Evolutionary conservation across 2,329 filamentous ascomycete species (phyloP).

Genomic region (Penicillium sp.): DNA sequence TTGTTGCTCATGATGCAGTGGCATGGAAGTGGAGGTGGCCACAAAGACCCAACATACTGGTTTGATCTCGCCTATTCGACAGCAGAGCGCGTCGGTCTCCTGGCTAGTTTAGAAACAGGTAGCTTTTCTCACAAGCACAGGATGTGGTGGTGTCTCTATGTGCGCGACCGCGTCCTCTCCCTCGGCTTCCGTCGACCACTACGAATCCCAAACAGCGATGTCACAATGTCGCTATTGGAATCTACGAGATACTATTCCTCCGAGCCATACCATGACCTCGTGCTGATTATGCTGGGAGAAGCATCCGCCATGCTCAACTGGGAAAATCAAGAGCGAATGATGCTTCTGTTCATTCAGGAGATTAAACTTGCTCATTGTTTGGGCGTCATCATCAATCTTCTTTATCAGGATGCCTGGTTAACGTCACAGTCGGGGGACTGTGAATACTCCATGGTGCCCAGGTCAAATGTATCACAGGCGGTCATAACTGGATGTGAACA

Average conservation of each 20-base stretch:
- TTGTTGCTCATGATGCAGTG: slow-evolving; percentile 16
- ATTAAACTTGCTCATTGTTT: slow-evolving; percentile 8
- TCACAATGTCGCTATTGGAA: slow-evolving; percentile 7
- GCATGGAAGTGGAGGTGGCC: slow-evolving; percentile 10
- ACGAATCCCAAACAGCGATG: slow-evolving; percentile 9
- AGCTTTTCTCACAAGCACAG: slow-evolving; percentile 10
- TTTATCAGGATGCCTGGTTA: slow-evolving; percentile 7
- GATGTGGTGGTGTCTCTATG: slow-evolving; percentile 17
- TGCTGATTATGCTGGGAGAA: slow-evolving; percentile 6
- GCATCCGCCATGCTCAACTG: slow-evolving; percentile 7
- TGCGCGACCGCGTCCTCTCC: slow-evolving; percentile 13
- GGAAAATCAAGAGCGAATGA: slow-evolving; percentile 12
- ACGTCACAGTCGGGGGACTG: not conserved
- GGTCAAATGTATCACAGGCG: not conserved
- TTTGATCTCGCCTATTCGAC: slow-evolving; percentile 17
- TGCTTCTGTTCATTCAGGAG: slow-evolving; percentile 9
- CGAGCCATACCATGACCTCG: slow-evolving; percentile 2
- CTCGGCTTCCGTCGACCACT: slow-evolving; percentile 11
- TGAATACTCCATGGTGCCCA: slow-evolving; percentile 1
- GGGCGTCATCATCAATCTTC: slow-evolving; percentile 2
- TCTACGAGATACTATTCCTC: slow-evolving; percentile 11
- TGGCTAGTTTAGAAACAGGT: slow-evolving; percentile 2
- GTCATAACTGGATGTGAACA: slow-evolving; percentile 1
- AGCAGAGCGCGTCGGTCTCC: slow-evolving; percentile 13
- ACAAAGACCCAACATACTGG: slow-evolving; percentile 16